A percentile compares a stretch with the other conserved stretches of the same genome.
phyloP scores from a whole-genome alignment of 1,284 basidiomycete species.

The Fomitopsis palustris region DNA sequence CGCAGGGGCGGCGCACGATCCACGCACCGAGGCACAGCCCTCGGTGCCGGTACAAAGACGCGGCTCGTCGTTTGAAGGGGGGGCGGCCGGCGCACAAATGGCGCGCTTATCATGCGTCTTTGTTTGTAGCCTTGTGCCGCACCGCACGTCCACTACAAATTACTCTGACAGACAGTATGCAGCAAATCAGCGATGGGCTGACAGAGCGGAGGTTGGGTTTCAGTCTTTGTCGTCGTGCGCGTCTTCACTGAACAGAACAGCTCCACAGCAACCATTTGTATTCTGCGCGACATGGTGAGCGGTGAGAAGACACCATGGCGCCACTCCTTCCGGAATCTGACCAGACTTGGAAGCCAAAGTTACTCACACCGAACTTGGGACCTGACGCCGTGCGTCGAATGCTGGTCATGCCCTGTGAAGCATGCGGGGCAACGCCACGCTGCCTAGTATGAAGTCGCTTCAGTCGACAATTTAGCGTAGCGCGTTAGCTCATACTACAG shows the following conservation, averaged over 20 bases:
- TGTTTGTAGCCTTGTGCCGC: not conserved
- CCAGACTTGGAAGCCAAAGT: not conserved
- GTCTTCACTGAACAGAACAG: too few species aligned
- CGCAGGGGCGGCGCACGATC: not conserved
- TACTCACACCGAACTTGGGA: not conserved
- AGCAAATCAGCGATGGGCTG: not conserved
- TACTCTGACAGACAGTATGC: not conserved
- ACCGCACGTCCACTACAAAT: not conserved
- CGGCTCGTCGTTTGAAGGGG: not conserved
- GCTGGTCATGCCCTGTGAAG: not conserved
- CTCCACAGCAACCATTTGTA: not conserved
- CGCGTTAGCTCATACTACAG: not conserved
- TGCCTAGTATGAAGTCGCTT: not conserved
- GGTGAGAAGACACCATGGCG: not conserved
- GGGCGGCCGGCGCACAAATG: not conserved
- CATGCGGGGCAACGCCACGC: not conserved
- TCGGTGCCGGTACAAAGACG: not conserved
- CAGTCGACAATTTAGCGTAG: not conserved
- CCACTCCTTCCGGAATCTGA: not conserved
- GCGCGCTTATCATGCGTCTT: not conserved
- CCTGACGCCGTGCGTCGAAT: not conserved
- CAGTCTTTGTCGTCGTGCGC: not conserved
- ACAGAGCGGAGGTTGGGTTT: not conserved
- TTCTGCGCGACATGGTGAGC: not conserved
- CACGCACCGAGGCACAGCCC: not conserved